Percentiles rank a stretch among this genome's conserved stretches.
Conservation (phyloP, 2,329 filamentous ascomycete species). For the Raffaelea albimanens region DNA sequence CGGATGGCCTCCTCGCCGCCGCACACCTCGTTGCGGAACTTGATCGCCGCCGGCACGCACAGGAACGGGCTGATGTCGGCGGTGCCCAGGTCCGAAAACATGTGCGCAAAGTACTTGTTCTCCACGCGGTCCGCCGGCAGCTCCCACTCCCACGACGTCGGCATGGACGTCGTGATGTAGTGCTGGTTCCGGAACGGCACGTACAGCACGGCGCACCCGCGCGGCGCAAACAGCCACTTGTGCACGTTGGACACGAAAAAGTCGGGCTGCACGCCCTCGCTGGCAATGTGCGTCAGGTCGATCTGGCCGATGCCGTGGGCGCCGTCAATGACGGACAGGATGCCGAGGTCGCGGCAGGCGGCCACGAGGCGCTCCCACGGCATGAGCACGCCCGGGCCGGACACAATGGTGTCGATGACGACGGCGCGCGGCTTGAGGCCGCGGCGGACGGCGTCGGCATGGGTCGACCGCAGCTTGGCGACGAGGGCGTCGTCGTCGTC, state of each 20-base stretch:
- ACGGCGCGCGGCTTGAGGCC: conserved; percentile 52
- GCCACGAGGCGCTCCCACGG: conserved; percentile 56
- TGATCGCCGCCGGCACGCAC: conserved; percentile 51
- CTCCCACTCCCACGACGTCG: conserved; percentile 58
- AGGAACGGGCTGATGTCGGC: conserved; percentile 55
- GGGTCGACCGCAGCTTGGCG: conserved; percentile 38
- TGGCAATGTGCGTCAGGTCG: conserved; percentile 44
- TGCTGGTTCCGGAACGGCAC: conserved; percentile 58
- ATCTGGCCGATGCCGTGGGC: conserved; percentile 65
- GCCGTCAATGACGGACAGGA: conserved; percentile 59
- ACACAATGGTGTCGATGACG: conserved; percentile 62
- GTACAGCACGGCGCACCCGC: conserved; percentile 60
- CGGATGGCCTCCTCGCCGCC: conserved; percentile 57
- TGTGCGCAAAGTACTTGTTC: conserved; percentile 45
- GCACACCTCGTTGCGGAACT: conserved; percentile 50
- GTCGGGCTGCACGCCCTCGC: conserved; percentile 46
- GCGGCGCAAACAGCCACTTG: conserved; percentile 67
- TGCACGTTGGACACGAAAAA: conserved; percentile 67
- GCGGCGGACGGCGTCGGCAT: conserved; percentile 34
- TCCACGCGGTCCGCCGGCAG: conserved; percentile 16
- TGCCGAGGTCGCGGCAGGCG: conserved; percentile 45
- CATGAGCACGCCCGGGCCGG: conserved; percentile 57
- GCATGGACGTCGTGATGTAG: conserved; percentile 55
- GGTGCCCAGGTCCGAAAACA: conserved; percentile 60
- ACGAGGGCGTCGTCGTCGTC: conserved; percentile 53